Conservation (phyloP, 495 filamentous ascomycete species). For the Trichoderma erinaceum region DNA sequence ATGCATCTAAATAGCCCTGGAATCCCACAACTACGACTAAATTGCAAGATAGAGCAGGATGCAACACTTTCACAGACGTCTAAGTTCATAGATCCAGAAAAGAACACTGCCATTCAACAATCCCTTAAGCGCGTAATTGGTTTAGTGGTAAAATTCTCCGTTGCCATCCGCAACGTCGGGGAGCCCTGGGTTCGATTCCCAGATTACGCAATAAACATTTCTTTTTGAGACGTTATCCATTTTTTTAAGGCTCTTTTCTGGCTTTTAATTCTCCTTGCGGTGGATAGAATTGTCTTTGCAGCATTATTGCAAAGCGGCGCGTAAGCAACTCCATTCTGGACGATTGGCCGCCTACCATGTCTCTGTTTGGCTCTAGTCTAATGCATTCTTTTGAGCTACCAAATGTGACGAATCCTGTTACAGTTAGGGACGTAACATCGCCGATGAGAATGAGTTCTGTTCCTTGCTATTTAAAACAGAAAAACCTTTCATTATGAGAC, state of each 20-base stretch:
- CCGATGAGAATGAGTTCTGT: no score
- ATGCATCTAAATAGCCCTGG: not conserved
- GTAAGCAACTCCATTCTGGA: no score
- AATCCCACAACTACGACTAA: no score
- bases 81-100: not conserved
- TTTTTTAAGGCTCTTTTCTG: not conserved
- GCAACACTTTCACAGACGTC: not conserved
- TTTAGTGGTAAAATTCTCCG: slow-evolving; percentile 14
- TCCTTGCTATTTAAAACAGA: no score
- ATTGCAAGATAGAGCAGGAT: not conserved
- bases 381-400: no score
- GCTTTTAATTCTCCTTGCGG: not conserved
- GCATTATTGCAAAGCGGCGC: no score
- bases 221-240: not conserved
- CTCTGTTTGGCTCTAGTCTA: no score
- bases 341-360: no score
- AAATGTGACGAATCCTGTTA: no score
- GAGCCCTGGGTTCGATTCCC: slow-evolving; percentile 14
- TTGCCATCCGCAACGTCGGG: slow-evolving; percentile 12
- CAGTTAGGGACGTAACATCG: no score
- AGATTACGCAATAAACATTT: slow-evolving; percentile 1
- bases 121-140: not conserved
- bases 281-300: not conserved
- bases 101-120: not conserved
- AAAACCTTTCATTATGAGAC: no score